Evolutionary conservation across 352 stramenopile genomes (phyloP).

Genomic region (Albugo laibachii): DNA sequence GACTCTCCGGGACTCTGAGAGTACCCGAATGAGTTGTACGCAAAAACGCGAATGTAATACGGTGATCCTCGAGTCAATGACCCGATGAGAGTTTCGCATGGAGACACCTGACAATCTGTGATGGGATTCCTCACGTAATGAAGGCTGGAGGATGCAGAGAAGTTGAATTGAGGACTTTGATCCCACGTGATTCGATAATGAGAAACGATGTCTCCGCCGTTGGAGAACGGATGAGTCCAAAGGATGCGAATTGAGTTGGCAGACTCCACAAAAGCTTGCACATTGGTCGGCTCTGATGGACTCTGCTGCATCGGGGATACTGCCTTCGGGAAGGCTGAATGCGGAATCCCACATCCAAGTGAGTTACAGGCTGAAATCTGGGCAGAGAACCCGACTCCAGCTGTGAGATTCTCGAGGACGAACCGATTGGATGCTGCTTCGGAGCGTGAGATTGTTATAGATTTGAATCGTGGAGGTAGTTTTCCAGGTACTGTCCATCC

Average conservation of each 20-base stretch:
- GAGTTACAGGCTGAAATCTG: slow-evolving; percentile 81
- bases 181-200: slow-evolving; percentile 95
- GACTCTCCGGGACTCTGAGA: slow-evolving; percentile 43
- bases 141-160: slow-evolving; percentile 55
- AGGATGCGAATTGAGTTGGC: slow-evolving; percentile 64
- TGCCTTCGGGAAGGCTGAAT: slow-evolving; percentile 43
- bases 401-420: slow-evolving; percentile 33
- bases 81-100: slow-evolving; percentile 70
- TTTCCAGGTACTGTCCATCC: slow-evolving; percentile 48
- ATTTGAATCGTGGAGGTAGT: slow-evolving; percentile 23
- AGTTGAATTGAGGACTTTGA: slow-evolving; percentile 54
- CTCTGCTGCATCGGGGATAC: slow-evolving; percentile 71
- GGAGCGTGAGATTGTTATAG: neutral
- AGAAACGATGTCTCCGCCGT: slow-evolving; percentile 83
- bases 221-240: slow-evolving; percentile 76
- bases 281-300: slow-evolving; percentile 56
- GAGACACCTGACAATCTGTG: slow-evolving; percentile 52
- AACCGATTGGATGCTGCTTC: slow-evolving; percentile 15
- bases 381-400: slow-evolving; percentile 68
- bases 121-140: slow-evolving; percentile 46
- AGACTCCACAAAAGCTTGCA: slow-evolving; percentile 51
- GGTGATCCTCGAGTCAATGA: slow-evolving; percentile 41
- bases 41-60: slow-evolving; percentile 84
- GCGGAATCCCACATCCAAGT: slow-evolving; percentile 74
- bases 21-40: slow-evolving; percentile 87